Conservation (phyloP, 176 grass and related monocot species). For the Bonia amplexicaulis region DNA sequence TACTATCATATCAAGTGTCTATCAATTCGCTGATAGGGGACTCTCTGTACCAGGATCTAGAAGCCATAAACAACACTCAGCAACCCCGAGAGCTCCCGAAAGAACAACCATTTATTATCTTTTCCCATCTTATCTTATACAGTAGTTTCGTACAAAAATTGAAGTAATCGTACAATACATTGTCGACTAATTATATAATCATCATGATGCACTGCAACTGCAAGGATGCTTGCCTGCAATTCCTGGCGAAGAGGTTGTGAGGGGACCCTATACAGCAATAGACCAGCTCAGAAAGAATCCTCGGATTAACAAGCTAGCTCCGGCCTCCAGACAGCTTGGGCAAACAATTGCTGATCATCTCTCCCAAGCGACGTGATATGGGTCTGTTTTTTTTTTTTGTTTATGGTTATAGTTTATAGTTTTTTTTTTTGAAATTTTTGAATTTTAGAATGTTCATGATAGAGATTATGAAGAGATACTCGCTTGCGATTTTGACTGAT, state of each 20-base stretch:
- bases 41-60: background rate
- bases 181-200: background rate
- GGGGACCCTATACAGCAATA: background rate
- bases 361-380: background rate
- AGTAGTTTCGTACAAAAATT: background rate
- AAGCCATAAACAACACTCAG: background rate
- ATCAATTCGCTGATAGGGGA: background rate
- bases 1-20: background rate
- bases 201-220: background rate
- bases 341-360: background rate
- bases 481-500: no score
- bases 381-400: no score
- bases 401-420: no score
- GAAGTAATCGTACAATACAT: background rate
- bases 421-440: no score
- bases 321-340: background rate
- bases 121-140: background rate
- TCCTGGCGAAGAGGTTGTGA: background rate
- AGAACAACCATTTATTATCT: background rate
- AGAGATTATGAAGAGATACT: no score
- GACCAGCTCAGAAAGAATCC: background rate
- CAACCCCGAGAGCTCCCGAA: background rate
- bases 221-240: background rate
- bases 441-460: fast-evolving
- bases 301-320: background rate